Base-by-base conservation (phyloP, 1,139 yeast species). In the Kodamaea derodonti region DNA sequence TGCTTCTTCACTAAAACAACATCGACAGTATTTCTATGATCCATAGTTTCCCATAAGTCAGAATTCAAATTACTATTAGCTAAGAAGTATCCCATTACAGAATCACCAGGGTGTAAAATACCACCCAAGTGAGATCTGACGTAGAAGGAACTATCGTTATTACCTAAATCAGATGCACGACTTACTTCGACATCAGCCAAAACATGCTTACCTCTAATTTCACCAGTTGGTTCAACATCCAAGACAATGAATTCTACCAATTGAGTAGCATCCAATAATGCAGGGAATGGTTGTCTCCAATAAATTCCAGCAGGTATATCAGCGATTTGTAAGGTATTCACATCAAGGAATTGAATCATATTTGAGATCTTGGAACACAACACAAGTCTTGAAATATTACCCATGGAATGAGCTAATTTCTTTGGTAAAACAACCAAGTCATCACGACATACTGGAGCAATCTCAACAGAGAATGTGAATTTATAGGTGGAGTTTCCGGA, bases 381-480 rank as follows among this genome's bases (percentile, higher is more conserved):
- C 4, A 87, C 97, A 40, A 90, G 66, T 54, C 86, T 83, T 18
- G 90, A 66, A 39, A 92, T 84, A 56, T 84, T 84, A 42, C 97
- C 95, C 66, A 88, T 59, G 11, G 87, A 75, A 46, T 80, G 78
- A 3, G 99, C 98, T 44, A 92, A 60, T 48, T 80, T 80, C 52
- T 79, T 77, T 20, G 98, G 98, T 43, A 94, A 69, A 30, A 90
- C 84, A 22, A 94, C 95, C 48, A 94, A 73, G 56, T 94, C 98
- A 56, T 92, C 99, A 58, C 95, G 83, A 74, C 98, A 94, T 32
- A 94, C 80, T n/a, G 98, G 98, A 2, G 87, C 95, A 47, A 92
- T 80, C 63, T 92, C 99, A 27, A 90, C 86, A 12, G 97, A 88
- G 55, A 72, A 90, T 8, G 97, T 76, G 58, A 92, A 94, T 62